Evolutionary conservation across 225 moss, liverwort and hornwort species (phyloP), one percentile per base, ranked within the genome.

Genomic region (Polytrichum commune): DNA sequence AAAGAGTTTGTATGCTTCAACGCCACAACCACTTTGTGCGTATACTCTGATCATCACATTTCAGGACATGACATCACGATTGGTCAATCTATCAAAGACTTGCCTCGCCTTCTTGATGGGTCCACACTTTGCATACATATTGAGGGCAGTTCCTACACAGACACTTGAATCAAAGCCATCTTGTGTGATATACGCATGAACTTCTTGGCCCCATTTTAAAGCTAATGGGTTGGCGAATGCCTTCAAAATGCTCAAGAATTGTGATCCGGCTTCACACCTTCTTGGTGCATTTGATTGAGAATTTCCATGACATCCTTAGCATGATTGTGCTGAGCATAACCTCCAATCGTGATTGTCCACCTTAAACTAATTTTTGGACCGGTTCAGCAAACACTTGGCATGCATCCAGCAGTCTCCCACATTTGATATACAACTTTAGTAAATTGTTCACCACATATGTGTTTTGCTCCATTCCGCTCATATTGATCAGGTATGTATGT

Each of bases 121-220:
- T 6, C 29, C 29, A 29, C 29, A 29, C 29, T 29, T 29, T 29
- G 29, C 24, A 22, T 19, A 26, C 24, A 26, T 26, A 27, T 62
- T 22, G 1, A 62, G 62, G 23, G 22, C 62, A 62, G 22, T 62
- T 1, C 62, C 62, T 62, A 62, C 62, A 62, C 62, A 24, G 26
- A 62, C 62, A 62, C 26, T 26, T 62, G 62, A 22, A 22, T 62
- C 62, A 62, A 62, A 18, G 18, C 62, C 62, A 62, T 62, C 62
- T 7, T 62, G 62, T 6, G 22, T 62, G 22, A 62, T 62, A 9
- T 62, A 26, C n/a, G n/a, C n/a, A n/a, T n/a, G n/a, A n/a, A n/a
- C 62, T 62, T 62, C 62, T 62, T 62, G 7, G n/a, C 29, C 29
- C 29, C 29, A 29, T 29, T 29, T 6, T 29, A 29, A 6, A 29